Base-by-base conservation (phyloP, 116 monocot species). In the Iris pallida region DNA sequence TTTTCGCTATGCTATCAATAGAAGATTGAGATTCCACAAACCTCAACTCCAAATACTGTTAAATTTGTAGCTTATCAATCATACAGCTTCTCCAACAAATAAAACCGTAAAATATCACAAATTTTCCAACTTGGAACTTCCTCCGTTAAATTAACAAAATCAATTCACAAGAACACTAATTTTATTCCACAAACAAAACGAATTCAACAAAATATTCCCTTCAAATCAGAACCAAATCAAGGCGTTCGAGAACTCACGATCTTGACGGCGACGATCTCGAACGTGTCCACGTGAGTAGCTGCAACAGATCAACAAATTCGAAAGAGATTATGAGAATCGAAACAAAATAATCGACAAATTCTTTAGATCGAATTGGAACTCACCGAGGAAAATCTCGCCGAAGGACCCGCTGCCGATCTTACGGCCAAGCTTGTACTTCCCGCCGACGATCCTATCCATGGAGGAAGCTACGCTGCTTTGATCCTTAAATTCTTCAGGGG, bases 371-470 rank as follows among this genome's bases (percentile, higher is more conserved):
- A 61, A 79, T 40, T 16, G 59, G 30, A 20, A 30, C 71, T 77
- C 65, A 95, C 95, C 95, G 57, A 95, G 91, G 60, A 72, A 91
- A 82, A 95, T 95, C 86, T 95, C 95, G 8, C 95, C 95, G 71
- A 95, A 95, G 48, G 91, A 95, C 49, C 95, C 95, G 66, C 95
- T 88, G 5, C 95, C 95, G 69, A 95, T 95, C 88, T 95, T 95
- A 42, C 95, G 88, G 8, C 95, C 95, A 4, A 95, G 80, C 95
- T 88, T 95, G 80, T 86, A 95, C 76, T 91, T 95, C 30, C 78
- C 86, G 14, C 95, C 95, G 68, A 95, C 78, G 75, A 91, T 91
- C 60, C 95, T 84, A 49, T 95, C 95, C 95, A 91, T 95, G 54
- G 30, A 30, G n/a, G n/a, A n/a, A n/a, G 30, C 30, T 30, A 30